Evolutionary conservation across 768 basidiomycete species (phyloP).

Genomic region (Multifurca ochricompacta): DNA sequence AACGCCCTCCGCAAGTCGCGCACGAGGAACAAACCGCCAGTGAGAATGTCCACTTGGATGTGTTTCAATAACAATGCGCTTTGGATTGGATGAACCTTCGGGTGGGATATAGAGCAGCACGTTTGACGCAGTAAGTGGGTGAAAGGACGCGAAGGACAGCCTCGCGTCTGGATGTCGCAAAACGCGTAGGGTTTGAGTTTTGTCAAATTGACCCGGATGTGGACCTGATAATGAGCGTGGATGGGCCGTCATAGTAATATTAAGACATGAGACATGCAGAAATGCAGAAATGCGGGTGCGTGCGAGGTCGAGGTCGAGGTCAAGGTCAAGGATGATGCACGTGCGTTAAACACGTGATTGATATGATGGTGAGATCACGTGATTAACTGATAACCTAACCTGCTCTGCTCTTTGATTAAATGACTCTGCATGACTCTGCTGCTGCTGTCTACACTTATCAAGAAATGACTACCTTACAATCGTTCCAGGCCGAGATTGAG

Average conservation of each 20-base stretch:
- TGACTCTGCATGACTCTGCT: slow-evolving; percentile 1
- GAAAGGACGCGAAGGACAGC: slow-evolving; percentile 68
- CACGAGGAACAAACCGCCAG: slow-evolving; percentile 77
- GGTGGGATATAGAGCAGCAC: slow-evolving; percentile 19
- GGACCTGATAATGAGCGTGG: slow-evolving; percentile 30
- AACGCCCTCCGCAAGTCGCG: slow-evolving; percentile 48
- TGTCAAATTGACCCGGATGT: slow-evolving; percentile 59
- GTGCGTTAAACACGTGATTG: background rate
- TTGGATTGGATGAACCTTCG: slow-evolving; percentile 43
- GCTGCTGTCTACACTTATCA: slow-evolving; percentile 1
- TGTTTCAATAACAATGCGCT: slow-evolving; percentile 69
- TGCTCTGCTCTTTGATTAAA: background rate
- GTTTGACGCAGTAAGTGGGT: slow-evolving; percentile 46
- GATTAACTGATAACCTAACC: background rate
- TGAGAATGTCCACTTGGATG: slow-evolving; percentile 38
- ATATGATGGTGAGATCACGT: background rate
- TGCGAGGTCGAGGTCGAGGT: too few relatives aligned
- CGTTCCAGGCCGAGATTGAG: slow-evolving; percentile 71
- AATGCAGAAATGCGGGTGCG: background rate
- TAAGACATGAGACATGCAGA: background rate
- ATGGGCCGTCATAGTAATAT: slow-evolving; percentile 8
- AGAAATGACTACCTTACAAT: slow-evolving; percentile 37
- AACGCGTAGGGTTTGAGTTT: slow-evolving; percentile 51
- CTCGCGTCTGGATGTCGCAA: slow-evolving; percentile 51
- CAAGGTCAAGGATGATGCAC: too few relatives aligned